Evolutionary conservation across 768 basidiomycete species (phyloP).

Genomic region (Auriscalpium vulgare): DNA sequence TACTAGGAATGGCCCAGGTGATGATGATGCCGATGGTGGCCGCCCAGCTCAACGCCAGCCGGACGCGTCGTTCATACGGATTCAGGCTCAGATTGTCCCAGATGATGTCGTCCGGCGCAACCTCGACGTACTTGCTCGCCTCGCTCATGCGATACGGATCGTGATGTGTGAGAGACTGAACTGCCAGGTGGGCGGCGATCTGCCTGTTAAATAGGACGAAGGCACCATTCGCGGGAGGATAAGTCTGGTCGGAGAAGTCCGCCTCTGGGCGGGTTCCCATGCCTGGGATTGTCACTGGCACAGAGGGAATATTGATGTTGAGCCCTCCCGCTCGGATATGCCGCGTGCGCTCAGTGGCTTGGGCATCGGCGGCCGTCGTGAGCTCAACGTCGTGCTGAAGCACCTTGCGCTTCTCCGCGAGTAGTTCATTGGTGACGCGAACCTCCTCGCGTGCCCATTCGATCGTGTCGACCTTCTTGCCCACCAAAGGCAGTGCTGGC

Average conservation of each 20-base stretch:
- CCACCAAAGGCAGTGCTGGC: slow-evolving; percentile 56
- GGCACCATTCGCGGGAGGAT: slow-evolving; percentile 41
- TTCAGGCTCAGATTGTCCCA: slow-evolving; percentile 89
- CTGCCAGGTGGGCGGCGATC: slow-evolving; percentile 86
- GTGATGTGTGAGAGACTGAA: slow-evolving; percentile 68
- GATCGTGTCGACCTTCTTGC: slow-evolving; percentile 89
- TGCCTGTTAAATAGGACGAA: slow-evolving; percentile 92
- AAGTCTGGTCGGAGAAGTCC: slow-evolving; percentile 20
- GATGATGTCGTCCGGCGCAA: slow-evolving; percentile 83
- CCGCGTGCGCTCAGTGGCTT: slow-evolving; percentile 14
- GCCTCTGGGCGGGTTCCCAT: slow-evolving; percentile 8
- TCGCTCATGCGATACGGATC: slow-evolving; percentile 75
- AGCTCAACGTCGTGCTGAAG: slow-evolving; percentile 24
- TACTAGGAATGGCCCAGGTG: slow-evolving; percentile 81
- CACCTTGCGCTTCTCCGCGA: slow-evolving; percentile 19
- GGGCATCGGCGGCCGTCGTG: slow-evolving; percentile 13
- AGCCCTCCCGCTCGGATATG: slow-evolving; percentile 16
- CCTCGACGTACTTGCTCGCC: slow-evolving; percentile 56
- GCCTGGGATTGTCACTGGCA: slow-evolving; percentile 8
- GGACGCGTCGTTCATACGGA: slow-evolving; percentile 58
- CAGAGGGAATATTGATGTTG: slow-evolving; percentile 8
- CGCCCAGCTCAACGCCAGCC: slow-evolving; percentile 51
- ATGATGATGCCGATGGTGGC: slow-evolving; percentile 76
- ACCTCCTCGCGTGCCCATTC: slow-evolving; percentile 84
- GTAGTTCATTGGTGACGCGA: slow-evolving; percentile 24